These are phyloP conservation scores for Plasmodium knowlesi DNA, from an alignment of 169 alveolate genomes.

Conservation along the genomic window DNA sequence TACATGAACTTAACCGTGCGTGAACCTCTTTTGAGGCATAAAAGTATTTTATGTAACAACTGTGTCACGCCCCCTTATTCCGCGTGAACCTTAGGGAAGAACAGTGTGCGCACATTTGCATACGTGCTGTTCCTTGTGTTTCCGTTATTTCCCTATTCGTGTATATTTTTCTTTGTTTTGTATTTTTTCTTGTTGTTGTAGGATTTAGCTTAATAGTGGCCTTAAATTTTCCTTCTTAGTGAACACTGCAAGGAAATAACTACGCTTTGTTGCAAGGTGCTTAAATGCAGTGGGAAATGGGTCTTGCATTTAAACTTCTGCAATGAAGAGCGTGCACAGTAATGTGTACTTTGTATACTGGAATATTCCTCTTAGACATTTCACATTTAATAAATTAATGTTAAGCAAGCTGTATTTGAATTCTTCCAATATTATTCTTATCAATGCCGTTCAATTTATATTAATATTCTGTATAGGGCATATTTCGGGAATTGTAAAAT, in stretches of 20 bases:
- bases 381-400: neutral
- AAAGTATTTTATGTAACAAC: neutral
- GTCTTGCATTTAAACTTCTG: neutral
- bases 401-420: neutral
- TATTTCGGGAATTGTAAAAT: neutral
- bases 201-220: neutral
- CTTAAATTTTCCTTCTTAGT: neutral
- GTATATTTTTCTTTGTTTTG: neutral
- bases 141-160: neutral
- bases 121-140: neutral
- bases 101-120: neutral
- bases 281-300: neutral
- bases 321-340: neutral
- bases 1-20: neutral
- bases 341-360: neutral
- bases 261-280: neutral
- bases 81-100: neutral
- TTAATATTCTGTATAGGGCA: neutral
- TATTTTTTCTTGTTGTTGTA: neutral
- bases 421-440: neutral
- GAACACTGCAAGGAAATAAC: neutral
- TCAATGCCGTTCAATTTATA: neutral
- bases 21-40: neutral
- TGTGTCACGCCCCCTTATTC: neutral
- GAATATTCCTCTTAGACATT: neutral